These are phyloP conservation scores for Botrytis porri DNA, from an alignment of 2,329 filamentous ascomycete species.

Conservation along the genomic window DNA sequence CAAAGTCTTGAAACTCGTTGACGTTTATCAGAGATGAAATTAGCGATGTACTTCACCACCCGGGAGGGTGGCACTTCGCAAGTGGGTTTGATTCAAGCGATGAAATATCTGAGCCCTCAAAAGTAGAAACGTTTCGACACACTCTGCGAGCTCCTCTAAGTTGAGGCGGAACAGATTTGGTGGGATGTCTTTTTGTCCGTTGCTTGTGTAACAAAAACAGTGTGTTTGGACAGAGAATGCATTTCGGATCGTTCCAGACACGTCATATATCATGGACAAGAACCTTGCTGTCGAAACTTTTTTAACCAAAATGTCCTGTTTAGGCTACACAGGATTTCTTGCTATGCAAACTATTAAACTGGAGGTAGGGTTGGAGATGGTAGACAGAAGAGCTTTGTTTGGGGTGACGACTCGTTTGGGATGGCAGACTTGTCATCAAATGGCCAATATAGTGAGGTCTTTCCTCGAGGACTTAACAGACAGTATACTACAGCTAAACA, in stretches of 20 bases:
- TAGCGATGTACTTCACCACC: background rate
- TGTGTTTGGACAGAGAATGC: background rate
- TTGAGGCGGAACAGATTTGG: background rate
- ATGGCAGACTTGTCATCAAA: background rate
- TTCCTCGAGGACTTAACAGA: background rate
- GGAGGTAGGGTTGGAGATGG: accelerated
- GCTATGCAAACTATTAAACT: background rate
- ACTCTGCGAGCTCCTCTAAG: background rate
- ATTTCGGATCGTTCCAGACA: background rate
- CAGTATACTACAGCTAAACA: background rate
- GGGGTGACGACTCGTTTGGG: background rate
- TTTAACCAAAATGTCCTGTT: background rate
- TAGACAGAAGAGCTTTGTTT: background rate
- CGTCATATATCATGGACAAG: background rate
- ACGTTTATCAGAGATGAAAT: background rate
- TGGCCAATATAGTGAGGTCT: background rate
- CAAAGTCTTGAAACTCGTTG: background rate
- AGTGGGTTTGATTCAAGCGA: background rate
- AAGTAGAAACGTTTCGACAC: too few species aligned
- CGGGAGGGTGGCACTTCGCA: background rate
- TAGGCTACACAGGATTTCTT: background rate
- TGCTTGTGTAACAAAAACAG: background rate
- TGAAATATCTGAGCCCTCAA: background rate
- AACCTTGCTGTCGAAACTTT: background rate
- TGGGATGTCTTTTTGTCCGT: background rate